Evolutionary conservation across 2,329 filamentous ascomycete genomes (phyloP), one percentile per base, ranked within the genome.

Genomic region (Chrysoporthe cubensis): DNA sequence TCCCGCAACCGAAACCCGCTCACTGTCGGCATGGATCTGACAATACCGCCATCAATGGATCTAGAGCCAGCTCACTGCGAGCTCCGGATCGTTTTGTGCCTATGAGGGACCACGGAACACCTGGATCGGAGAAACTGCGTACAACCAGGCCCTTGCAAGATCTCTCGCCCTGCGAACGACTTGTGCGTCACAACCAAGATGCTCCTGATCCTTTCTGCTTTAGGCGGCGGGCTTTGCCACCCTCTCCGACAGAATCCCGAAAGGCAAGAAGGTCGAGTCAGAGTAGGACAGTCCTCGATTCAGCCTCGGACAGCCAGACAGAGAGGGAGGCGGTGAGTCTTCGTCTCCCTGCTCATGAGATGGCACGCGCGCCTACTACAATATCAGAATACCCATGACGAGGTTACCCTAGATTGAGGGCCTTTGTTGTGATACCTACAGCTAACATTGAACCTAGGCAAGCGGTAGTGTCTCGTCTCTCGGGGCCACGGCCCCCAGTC

Each of bases 391-490:
- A 40, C 37, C 5, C 37, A 7, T 40, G 37, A 6, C 37, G 37
- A 9, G 5, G 37, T 40, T 9, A 40, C 5, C 26, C 37, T 40
- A 40, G 37, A 9, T 40, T 9, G 37, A 40, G 5, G 6, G 37
- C 9, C 6, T 9, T 9, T 40, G 37, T 40, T 52, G 48, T 26
- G 6, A 11, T 52, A 4, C 9, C 2, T 21, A 32, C 5, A 21
- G 26, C 60, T 63, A 32, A 63, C 34, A n/a, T 54, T 26, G 13
- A 1, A 16, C 43, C 4, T 83, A 89, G 75, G 81, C 88, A 69
- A 94, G 91, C 76, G 80, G 84, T 70, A 90, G 91, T 2, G 84
- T 95, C 21, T 97, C 92, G 93, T 87, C 88, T 21, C 88, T 96
- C 13, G 91, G 92, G 37, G 91, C 91, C n/a, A 75, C 87, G 11